Percentiles rank a stretch among this genome's conserved stretches.
These are phyloP conservation scores for Blastocystis sp. DNA, from an alignment of 352 stramenopile genomes.

Conservation along the genomic window DNA sequence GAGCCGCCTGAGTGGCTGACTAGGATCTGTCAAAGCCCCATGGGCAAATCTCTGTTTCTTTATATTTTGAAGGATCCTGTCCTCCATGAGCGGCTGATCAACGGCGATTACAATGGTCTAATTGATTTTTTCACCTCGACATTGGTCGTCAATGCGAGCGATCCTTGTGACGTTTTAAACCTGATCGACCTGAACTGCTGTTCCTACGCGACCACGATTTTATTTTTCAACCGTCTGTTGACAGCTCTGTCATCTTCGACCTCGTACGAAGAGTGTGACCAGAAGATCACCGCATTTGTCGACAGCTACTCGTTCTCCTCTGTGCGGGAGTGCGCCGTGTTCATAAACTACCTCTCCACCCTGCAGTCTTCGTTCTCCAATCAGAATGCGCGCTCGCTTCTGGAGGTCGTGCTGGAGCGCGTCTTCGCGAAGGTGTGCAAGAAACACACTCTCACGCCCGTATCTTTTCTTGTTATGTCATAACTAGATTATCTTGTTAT, in stretches of 20 bases:
- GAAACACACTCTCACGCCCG: neutral
- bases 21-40: neutral
- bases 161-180: neutral
- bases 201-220: neutral
- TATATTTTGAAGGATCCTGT: constrained; percentile 1
- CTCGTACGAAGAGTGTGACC: neutral
- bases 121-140: constrained; percentile 26
- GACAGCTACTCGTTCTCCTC: neutral
- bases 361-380: neutral
- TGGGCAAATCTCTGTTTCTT: constrained; percentile 9
- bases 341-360: constrained; percentile 13
- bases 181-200: neutral
- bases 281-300: neutral
- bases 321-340: neutral
- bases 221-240: neutral
- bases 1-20: neutral
- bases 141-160: neutral
- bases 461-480: neutral
- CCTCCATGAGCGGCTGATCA: neutral
- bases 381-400: neutral
- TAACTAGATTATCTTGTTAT: neutral
- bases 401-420: neutral
- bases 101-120: neutral
- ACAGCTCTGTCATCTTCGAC: neutral
- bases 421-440: neutral